Percentiles rank a stretch among this genome's conserved stretches.
These are phyloP conservation scores for Halteria grandinella DNA, from an alignment of 73 alveolate species.

Conservation along the genomic window DNA sequence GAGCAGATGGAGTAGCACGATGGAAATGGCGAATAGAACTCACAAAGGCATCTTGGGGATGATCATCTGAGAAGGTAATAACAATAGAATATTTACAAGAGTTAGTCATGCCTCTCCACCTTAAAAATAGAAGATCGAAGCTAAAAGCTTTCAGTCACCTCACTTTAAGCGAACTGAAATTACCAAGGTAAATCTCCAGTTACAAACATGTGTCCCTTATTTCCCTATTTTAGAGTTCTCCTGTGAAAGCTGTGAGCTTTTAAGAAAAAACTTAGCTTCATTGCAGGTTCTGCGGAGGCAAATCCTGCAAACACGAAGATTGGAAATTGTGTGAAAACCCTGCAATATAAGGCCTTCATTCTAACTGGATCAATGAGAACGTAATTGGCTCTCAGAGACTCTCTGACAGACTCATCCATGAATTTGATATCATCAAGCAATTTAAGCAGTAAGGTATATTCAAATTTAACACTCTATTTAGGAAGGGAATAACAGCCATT, in stretches of 20 bases:
- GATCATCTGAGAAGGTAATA: no score
- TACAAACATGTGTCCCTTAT: no score
- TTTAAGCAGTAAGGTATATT: slow-evolving; percentile 58
- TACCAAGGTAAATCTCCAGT: slow-evolving; percentile 13
- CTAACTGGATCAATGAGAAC: slow-evolving; percentile 73
- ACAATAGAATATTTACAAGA: no score
- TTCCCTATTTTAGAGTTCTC: no score
- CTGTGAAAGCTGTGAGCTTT: no score
- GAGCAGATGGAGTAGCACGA: no score
- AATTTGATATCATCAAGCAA: slow-evolving; percentile 68
- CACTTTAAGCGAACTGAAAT: not conserved
- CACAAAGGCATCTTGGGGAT: no score
- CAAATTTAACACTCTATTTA: slow-evolving; percentile 18
- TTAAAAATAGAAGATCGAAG: not conserved
- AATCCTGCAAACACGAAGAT: slow-evolving; percentile 64
- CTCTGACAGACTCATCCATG: slow-evolving; percentile 74
- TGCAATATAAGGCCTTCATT: slow-evolving; percentile 75
- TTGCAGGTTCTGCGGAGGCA: slow-evolving; percentile 68
- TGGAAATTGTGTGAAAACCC: slow-evolving; percentile 59
- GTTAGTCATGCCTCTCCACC: not conserved
- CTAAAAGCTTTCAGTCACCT: slow-evolving; percentile 13
- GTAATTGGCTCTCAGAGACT: slow-evolving; percentile 83
- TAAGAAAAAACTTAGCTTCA: no score
- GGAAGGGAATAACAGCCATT: slow-evolving; percentile 67
- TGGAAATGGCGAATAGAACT: no score